A percentile compares a stretch with the other conserved stretches of the same genome.
Conservation (phyloP, 345 rosid genomes). For the Mercurialis annua region DNA sequence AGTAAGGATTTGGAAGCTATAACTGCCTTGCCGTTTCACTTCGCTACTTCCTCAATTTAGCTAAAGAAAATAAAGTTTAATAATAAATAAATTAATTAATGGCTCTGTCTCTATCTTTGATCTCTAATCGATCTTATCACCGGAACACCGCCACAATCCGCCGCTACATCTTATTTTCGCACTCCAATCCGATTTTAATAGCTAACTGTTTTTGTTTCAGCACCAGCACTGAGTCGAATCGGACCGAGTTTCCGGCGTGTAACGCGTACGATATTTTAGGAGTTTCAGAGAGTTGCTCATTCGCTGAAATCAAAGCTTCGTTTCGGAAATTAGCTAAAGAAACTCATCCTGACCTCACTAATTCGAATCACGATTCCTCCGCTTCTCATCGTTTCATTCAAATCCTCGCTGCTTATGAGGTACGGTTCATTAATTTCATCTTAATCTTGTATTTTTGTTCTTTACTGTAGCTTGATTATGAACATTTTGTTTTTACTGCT, state of each 20-base stretch:
- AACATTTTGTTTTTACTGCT: no score
- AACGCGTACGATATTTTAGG: slow-evolving; percentile 77
- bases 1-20: no score
- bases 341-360: slow-evolving; percentile 83
- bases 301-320: slow-evolving; percentile 80
- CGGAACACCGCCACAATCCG: slow-evolving; percentile 3
- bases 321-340: slow-evolving; percentile 80
- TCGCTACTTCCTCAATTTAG: no score
- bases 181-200: slow-evolving; percentile 20
- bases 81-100: no score
- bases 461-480: no score
- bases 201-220: slow-evolving; percentile 50
- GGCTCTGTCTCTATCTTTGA: slow-evolving; percentile 24
- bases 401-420: slow-evolving; percentile 95
- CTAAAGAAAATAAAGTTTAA: no score
- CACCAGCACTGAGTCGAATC: slow-evolving; percentile 43
- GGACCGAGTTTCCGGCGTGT: slow-evolving; percentile 49
- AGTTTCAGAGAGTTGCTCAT: slow-evolving; percentile 62
- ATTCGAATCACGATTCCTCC: slow-evolving; percentile 38
- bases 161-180: slow-evolving; percentile 12
- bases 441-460: neutral
- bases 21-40: no score
- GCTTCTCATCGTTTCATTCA: slow-evolving; percentile 66
- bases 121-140: slow-evolving; percentile 21
- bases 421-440: slow-evolving; percentile 5